These are phyloP conservation scores for Epichloe sp. DNA, from an alignment of 2,329 filamentous ascomycete genomes.

Conservation along the genomic window DNA sequence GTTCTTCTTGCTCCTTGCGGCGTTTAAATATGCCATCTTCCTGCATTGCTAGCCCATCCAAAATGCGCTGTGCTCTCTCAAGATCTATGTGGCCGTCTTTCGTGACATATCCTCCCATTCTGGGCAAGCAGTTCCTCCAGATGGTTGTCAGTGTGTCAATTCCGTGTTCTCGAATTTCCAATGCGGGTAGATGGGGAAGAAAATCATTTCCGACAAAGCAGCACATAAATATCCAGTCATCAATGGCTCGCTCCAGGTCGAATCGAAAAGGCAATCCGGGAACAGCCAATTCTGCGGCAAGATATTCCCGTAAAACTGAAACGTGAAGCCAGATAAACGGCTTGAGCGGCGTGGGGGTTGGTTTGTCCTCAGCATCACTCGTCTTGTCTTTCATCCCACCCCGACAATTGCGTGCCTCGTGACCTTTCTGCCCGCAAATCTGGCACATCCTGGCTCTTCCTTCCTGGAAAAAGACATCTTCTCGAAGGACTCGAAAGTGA, in stretches of 20 bases:
- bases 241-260: slow-evolving; percentile 84
- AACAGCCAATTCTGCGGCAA: slow-evolving; percentile 78
- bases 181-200: slow-evolving; percentile 86
- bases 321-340: slow-evolving; percentile 99
- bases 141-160: slow-evolving; percentile 96
- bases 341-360: slow-evolving; percentile 57
- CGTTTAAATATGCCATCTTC: slow-evolving; percentile 89
- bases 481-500: slow-evolving; percentile 87
- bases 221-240: slow-evolving; percentile 99
- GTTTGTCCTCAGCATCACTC: slow-evolving; percentile 72
- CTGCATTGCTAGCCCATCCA: slow-evolving; percentile 78
- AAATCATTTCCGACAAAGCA: slow-evolving; percentile 99
- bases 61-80: slow-evolving; percentile 71
- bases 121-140: slow-evolving; percentile 82
- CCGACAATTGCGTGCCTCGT: slow-evolving; percentile 75
- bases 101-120: slow-evolving; percentile 92
- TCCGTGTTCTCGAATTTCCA: slow-evolving; percentile 93
- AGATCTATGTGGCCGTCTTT: slow-evolving; percentile 90
- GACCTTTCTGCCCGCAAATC: slow-evolving; percentile 83
- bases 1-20: slow-evolving; percentile 74
- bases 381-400: slow-evolving; percentile 67
- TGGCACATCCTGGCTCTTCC: slow-evolving; percentile 70
- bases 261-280: slow-evolving; percentile 75
- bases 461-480: slow-evolving; percentile 92
- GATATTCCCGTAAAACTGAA: slow-evolving; percentile 78